phyloP scores from a whole-genome alignment of 495 filamentous ascomycete genomes.

The Aspergillus mulundensis region DNA sequence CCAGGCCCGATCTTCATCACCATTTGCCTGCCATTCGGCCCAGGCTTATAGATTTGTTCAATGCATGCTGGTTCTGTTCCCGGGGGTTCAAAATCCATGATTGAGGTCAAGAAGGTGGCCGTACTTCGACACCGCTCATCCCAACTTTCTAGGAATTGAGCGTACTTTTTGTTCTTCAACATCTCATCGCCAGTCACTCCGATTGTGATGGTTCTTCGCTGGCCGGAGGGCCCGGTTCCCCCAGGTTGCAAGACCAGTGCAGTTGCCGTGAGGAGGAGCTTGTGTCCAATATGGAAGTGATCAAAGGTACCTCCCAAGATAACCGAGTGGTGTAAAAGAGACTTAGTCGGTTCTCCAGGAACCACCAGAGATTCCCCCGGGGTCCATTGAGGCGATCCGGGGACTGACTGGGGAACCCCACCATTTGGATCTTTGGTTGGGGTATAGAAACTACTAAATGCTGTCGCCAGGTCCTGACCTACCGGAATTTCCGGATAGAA shows the following conservation, averaged over 20 bases:
- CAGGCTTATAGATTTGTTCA: constrained; percentile 35
- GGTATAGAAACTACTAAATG: constrained; percentile 27
- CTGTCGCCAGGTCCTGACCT: constrained; percentile 42
- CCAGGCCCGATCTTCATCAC: constrained; percentile 42
- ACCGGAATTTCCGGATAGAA: constrained; percentile 60
- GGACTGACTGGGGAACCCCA: constrained; percentile 25
- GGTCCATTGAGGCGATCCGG: constrained; percentile 28
- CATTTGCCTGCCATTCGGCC: constrained; percentile 49
- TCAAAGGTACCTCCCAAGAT: constrained; percentile 96
- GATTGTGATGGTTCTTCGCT: constrained; percentile 58
- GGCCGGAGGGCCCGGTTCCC: constrained; percentile 18
- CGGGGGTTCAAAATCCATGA: constrained; percentile 56
- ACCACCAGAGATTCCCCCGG: constrained; percentile 19
- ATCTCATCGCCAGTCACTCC: constrained; percentile 87
- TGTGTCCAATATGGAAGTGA: constrained; percentile 94
- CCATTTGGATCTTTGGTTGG: constrained; percentile 19
- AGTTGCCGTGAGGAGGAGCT: constrained; percentile 82
- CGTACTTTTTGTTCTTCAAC: constrained; percentile 82
- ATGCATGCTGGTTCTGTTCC: constrained; percentile 23
- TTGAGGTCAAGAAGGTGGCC: constrained; percentile 64
- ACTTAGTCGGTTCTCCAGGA: constrained; percentile 20
- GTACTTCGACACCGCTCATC: constrained; percentile 62
- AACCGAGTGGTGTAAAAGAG: constrained; percentile 50
- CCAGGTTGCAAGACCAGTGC: constrained; percentile 61
- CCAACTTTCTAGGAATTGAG: constrained; percentile 76